Evolutionary conservation across 2,329 filamentous ascomycete species (phyloP).

Genomic region (Lachnellula hyalina): DNA sequence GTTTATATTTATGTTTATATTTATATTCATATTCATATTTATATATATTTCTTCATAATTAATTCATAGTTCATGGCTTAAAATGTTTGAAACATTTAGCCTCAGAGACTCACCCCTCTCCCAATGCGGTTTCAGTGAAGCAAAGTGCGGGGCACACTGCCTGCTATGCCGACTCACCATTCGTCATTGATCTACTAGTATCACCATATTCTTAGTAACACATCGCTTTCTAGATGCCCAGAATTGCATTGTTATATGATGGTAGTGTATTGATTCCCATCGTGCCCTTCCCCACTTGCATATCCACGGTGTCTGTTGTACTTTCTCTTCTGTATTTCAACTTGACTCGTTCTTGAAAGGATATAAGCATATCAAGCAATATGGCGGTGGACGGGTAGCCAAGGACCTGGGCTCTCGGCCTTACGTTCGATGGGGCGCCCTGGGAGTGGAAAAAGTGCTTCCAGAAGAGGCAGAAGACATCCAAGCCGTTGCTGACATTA

Average conservation of each 20-base stretch:
- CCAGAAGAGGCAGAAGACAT: slow-evolving; percentile 39
- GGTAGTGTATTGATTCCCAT: background rate
- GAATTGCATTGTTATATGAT: background rate
- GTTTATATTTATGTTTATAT: too few species aligned
- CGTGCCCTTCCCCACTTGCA: background rate
- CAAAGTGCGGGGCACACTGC: background rate
- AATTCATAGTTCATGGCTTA: too few species aligned
- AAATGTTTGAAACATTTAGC: too few species aligned
- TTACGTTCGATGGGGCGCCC: slow-evolving; percentile 38
- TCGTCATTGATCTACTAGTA: background rate
- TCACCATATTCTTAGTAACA: background rate
- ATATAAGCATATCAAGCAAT: background rate
- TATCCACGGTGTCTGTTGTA: background rate
- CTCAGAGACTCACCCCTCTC: too few species aligned
- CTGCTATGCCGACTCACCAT: slow-evolving; percentile 1
- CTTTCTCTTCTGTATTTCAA: background rate
- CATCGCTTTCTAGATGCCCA: background rate
- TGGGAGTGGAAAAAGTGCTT: slow-evolving; percentile 37
- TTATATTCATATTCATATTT: too few species aligned
- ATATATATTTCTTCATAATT: too few species aligned
- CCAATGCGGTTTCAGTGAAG: too few species aligned
- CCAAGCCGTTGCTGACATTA: slow-evolving; percentile 39
- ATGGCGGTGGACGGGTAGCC: slow-evolving; percentile 4
- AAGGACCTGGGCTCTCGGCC: slow-evolving; percentile 18
- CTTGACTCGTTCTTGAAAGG: background rate